Percentiles rank a stretch among this genome's conserved stretches.
Evolutionary conservation across 2,329 filamentous ascomycete species (phyloP).

Genomic region (Endothia cerciana): DNA sequence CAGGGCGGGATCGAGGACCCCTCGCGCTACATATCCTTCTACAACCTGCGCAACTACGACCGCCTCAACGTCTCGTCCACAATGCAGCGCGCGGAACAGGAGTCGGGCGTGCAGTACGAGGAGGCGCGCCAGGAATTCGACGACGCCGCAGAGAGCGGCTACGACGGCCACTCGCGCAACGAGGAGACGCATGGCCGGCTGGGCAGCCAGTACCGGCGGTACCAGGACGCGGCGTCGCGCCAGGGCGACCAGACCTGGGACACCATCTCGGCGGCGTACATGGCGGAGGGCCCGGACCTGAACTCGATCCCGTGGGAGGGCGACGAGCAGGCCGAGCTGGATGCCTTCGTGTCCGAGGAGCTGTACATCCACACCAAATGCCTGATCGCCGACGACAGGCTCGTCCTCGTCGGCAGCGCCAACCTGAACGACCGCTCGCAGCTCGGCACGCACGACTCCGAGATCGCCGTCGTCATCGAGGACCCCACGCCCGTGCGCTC

Average conservation of each 20-base stretch:
- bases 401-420: constrained; percentile 82
- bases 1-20: constrained; percentile 69
- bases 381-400: constrained; percentile 83
- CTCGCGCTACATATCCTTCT: constrained; percentile 77
- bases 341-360: constrained; percentile 93
- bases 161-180: constrained; percentile 43
- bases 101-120: constrained; percentile 70
- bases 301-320: constrained; percentile 72
- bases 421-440: constrained; percentile 94
- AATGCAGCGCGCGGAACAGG: constrained; percentile 63
- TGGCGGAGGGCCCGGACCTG: constrained; percentile 76
- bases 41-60: constrained; percentile 84
- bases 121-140: constrained; percentile 67
- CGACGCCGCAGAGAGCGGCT: constrained; percentile 54
- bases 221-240: constrained; percentile 70
- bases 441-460: constrained; percentile 88
- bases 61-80: constrained; percentile 73
- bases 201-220: constrained; percentile 63
- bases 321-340: constrained; percentile 74
- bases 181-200: constrained; percentile 37
- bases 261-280: constrained; percentile 79
- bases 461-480: constrained; percentile 87
- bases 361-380: constrained; percentile 94
- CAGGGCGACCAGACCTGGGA: constrained; percentile 67
- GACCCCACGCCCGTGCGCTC: constrained; percentile 73